phyloP scores from a whole-genome alignment of 371 early-diverging fungal species.

The Nematocida sp. region DNA sequence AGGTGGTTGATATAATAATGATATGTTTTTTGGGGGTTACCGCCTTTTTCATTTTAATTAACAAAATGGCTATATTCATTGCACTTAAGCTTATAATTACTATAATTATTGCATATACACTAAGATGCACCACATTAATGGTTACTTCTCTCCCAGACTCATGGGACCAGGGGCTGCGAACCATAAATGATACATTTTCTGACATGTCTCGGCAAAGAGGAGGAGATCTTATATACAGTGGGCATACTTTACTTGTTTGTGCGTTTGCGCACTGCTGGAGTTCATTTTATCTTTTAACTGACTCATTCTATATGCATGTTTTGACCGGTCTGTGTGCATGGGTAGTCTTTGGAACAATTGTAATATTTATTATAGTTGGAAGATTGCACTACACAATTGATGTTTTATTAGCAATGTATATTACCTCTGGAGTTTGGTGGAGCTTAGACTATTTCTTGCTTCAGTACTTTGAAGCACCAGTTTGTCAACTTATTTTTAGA shows the following conservation, averaged over 20 bases:
- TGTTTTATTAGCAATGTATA: slow-evolving; percentile 53
- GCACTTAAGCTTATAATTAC: slow-evolving; percentile 42
- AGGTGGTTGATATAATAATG: slow-evolving; percentile 31
- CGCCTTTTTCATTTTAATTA: slow-evolving; percentile 14
- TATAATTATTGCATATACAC: slow-evolving; percentile 31
- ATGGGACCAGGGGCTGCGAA: slow-evolving; percentile 41
- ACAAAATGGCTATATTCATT: slow-evolving; percentile 44
- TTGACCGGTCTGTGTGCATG: slow-evolving; percentile 29
- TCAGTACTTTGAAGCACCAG: slow-evolving; percentile 44
- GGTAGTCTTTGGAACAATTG: slow-evolving; percentile 1
- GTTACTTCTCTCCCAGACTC: slow-evolving; percentile 51
- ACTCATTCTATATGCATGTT: slow-evolving; percentile 33
- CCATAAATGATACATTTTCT: slow-evolving; percentile 17
- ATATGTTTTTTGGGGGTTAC: slow-evolving; percentile 45
- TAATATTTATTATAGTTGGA: slow-evolving; percentile 48
- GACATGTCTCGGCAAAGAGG: slow-evolving; percentile 41
- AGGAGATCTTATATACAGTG: slow-evolving; percentile 55
- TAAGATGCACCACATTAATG: slow-evolving; percentile 45
- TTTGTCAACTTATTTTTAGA: slow-evolving; percentile 28
- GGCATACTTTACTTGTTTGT: slow-evolving; percentile 48
- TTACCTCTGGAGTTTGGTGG: slow-evolving; percentile 55
- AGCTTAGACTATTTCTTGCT: slow-evolving; percentile 37
- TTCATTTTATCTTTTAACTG: slow-evolving; percentile 50
- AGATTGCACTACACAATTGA: slow-evolving; percentile 59
- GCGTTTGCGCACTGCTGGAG: slow-evolving; percentile 52